Conservation (phyloP, 805 yeast species). For the Hanseniaspora guilliermondii region DNA sequence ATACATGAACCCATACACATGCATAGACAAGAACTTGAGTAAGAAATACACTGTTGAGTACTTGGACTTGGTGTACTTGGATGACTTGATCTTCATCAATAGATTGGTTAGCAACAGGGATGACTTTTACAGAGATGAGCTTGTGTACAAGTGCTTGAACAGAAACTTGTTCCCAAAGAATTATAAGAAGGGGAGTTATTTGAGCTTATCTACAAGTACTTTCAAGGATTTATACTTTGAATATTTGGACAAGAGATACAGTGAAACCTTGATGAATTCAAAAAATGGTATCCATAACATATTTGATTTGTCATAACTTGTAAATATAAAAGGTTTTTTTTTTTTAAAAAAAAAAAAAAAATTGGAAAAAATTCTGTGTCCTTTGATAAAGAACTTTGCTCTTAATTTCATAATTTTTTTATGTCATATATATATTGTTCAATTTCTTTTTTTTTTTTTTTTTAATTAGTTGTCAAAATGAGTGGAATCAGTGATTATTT, state of each 20-base stretch:
- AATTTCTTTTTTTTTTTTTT: neutral
- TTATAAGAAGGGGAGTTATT: neutral
- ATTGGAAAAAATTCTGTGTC: neutral
- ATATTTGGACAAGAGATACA: slow-evolving; percentile 9
- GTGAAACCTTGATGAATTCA: slow-evolving; percentile 2
- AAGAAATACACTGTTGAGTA: neutral
- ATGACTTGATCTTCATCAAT: slow-evolving; percentile 4
- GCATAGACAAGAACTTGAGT: neutral
- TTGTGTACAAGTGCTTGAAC: slow-evolving; percentile 10
- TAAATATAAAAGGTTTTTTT: too few relatives aligned
- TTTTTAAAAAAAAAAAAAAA: too few relatives aligned
- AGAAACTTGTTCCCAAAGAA: slow-evolving; percentile 1
- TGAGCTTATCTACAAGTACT: neutral
- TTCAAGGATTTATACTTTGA: neutral
- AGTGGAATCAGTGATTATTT: slow-evolving; percentile 10
- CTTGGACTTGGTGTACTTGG: slow-evolving; percentile 3
- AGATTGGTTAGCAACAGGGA: neutral
- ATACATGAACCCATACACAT: slow-evolving; percentile 4
- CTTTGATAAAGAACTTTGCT: neutral
- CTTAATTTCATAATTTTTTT: neutral
- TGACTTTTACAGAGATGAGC: slow-evolving; percentile 5
- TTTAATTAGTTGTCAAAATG: neutral
- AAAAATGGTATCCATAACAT: slow-evolving; percentile 11
- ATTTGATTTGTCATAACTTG: slow-evolving; percentile 2
- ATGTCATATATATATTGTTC: neutral